phyloP scores from a whole-genome alignment of 2,329 filamentous ascomycete genomes.

The Tolypocladium capitatum region DNA sequence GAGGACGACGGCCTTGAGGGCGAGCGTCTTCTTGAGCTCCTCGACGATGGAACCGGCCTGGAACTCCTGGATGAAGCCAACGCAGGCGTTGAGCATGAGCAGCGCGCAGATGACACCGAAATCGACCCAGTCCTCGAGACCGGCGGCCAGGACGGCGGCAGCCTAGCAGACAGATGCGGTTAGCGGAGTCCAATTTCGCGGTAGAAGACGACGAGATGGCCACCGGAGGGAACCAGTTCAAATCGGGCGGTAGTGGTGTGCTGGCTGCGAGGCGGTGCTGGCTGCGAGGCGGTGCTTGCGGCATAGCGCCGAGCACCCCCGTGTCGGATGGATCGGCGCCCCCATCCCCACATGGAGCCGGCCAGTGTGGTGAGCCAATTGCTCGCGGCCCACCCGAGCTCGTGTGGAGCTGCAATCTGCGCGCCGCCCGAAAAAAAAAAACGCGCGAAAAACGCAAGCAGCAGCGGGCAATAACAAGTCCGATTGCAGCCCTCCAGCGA shows the following conservation, averaged over 20 bases:
- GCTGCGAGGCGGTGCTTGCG: not conserved
- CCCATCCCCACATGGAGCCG: constrained; percentile 12
- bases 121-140: constrained; percentile 82
- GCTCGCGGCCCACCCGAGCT: constrained; percentile 14
- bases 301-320: not conserved
- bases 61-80: constrained; percentile 82
- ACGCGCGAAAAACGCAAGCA: constrained; percentile 6
- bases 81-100: constrained; percentile 68
- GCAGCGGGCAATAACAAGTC: constrained; percentile 6
- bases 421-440: constrained; percentile 10
- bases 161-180: constrained; percentile 28
- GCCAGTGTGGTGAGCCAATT: constrained; percentile 14
- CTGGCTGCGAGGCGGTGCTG: not conserved
- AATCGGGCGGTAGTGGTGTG: not conserved
- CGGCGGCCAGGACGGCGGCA: constrained; percentile 67
- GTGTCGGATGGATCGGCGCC: constrained; percentile 12
- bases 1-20: constrained; percentile 75
- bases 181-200: constrained; percentile 7
- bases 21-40: constrained; percentile 80
- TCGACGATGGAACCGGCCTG: constrained; percentile 85
- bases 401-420: constrained; percentile 21
- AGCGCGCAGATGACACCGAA: constrained; percentile 83
- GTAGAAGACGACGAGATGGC: too few relatives aligned
- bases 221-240: too few relatives aligned
- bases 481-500: not conserved